phyloP scores from a whole-genome alignment of 768 basidiomycete species.

The Antrodiella citrinella region DNA sequence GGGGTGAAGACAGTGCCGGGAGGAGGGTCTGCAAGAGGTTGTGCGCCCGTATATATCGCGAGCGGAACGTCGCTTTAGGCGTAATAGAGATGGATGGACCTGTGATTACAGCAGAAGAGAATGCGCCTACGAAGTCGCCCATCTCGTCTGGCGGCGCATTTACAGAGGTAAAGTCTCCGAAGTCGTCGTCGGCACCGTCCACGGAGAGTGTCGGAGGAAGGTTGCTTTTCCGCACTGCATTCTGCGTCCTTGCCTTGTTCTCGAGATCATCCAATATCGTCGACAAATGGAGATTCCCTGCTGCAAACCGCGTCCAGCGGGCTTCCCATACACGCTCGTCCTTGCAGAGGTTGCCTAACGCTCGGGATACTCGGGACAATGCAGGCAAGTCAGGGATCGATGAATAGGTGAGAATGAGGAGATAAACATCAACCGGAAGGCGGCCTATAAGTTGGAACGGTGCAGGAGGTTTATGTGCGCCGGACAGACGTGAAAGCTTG shows the following conservation, averaged over 20 bases:
- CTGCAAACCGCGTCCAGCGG: constrained; percentile 56
- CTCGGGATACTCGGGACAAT: constrained; percentile 60
- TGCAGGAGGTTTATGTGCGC: constrained; percentile 16
- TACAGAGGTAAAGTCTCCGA: constrained; percentile 73
- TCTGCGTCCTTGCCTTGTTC: constrained; percentile 31
- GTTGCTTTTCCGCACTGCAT: constrained; percentile 29
- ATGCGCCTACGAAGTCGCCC: constrained; percentile 37
- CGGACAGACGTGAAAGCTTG: constrained; percentile 8
- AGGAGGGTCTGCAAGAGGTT: constrained; percentile 53
- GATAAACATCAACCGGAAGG: constrained; percentile 71
- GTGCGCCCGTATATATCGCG: constrained; percentile 62
- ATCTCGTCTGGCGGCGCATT: constrained; percentile 32
- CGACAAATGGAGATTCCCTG: constrained; percentile 36
- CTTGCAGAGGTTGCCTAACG: constrained; percentile 51
- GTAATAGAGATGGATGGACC: constrained; percentile 27
- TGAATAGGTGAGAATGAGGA: constrained; percentile 63
- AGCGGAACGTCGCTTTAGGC: constrained; percentile 33
- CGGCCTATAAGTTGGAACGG: constrained; percentile 52
- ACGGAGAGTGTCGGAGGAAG: constrained; percentile 57
- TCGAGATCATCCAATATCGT: constrained; percentile 56
- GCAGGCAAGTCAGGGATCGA: constrained; percentile 76
- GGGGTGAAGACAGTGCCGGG: constrained; percentile 46
- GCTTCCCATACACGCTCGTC: constrained; percentile 75
- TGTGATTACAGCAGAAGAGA: constrained; percentile 21
- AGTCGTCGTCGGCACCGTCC: constrained; percentile 56